Evolutionary conservation across 2,329 filamentous ascomycete species (phyloP), one percentile per base, ranked within the genome.

Genomic region (Fusarium nelsonii): DNA sequence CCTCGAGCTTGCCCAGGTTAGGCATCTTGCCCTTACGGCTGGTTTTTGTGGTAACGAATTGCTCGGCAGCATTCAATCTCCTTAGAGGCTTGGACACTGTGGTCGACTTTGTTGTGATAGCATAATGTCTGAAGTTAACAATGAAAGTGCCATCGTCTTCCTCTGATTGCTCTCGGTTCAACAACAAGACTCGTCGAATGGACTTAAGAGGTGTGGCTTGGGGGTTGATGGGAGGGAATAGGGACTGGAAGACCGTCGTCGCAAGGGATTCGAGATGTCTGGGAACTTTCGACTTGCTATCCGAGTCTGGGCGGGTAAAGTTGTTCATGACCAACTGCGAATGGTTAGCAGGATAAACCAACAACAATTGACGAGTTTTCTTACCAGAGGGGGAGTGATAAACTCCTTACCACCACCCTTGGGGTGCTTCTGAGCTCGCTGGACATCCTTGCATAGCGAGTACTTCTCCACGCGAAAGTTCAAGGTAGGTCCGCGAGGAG

Each of bases 401-500:
- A 93, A 97, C 78, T 97, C 93, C 78, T 95, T 95, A 68, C 92
- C 93, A 48, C 91, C 91, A 48, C 90, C 91, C 76, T 90, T 89
- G 10, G 95, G 93, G 73, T 93, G 92, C 79, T 92, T 93, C 82
- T 97, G 89, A 15, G 93, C 90, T 76, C 89, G 91, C 73, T 92
- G 87, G 5, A 99, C 90, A 78, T 99, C 96, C 79, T 96, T 97
- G 81, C 91, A 93, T 4, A 99, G 85, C 36, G 94, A 97, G 79
- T 99, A 99, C 74, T 93, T 94, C 77, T 98, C 93, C 46, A 99
- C 93, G 63, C 94, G 87, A 80, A 99, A 99, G 80, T 97, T 91
- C 69, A 99, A 84, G 0, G 96, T 99, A 52, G 96, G 96, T 9
- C 96, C 96, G 71, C 94, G 88, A 9, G 96, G 96, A 10, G 94